Base-by-base conservation (phyloP, 1,284 basidiomycete genomes). In the Rhizoctonia solani region DNA sequence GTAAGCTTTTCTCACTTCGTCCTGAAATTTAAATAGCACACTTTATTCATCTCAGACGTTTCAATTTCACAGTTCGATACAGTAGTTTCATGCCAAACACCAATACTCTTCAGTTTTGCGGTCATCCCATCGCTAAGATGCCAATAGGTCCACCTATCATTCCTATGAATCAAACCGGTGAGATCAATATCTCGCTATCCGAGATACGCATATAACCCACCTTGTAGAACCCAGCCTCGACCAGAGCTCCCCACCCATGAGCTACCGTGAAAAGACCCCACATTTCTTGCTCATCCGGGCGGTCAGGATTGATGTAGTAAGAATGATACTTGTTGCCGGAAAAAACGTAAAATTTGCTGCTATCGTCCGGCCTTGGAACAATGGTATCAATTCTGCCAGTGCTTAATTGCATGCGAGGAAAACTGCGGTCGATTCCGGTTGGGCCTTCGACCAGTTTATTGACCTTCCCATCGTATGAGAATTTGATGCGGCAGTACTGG, bases 141-240 rank as follows among this genome's bases (percentile, higher is more conserved):
- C n/a, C n/a, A n/a, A n/a, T n/a, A n/a, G n/a, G n/a, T n/a, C n/a
- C n/a, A n/a, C n/a, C n/a, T n/a, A n/a, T n/a, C n/a, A n/a, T n/a
- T n/a, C n/a, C n/a, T n/a, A n/a, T n/a, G n/a, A n/a, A n/a, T n/a
- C n/a, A n/a, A n/a, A n/a, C n/a, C n/a, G n/a, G n/a, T n/a, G n/a
- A n/a, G n/a, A n/a, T n/a, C n/a, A n/a, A n/a, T n/a, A n/a, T n/a
- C n/a, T n/a, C n/a, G n/a, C n/a, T n/a, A n/a, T n/a, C n/a, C n/a
- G n/a, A n/a, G n/a, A n/a, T n/a, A n/a, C n/a, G n/a, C n/a, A n/a
- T n/a, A n/a, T n/a, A n/a, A 47, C 44, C 44, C 19, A 50, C 47
- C 9, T 39, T 37, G 46, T 61, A 61, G 46, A 61, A 61, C 14
- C 56, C 56, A 3, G 56, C 56, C 27, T 50, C n/a, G 2, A 23